phyloP scores from a whole-genome alignment of 495 filamentous ascomycete species.

The Jackrogersella minutella region DNA sequence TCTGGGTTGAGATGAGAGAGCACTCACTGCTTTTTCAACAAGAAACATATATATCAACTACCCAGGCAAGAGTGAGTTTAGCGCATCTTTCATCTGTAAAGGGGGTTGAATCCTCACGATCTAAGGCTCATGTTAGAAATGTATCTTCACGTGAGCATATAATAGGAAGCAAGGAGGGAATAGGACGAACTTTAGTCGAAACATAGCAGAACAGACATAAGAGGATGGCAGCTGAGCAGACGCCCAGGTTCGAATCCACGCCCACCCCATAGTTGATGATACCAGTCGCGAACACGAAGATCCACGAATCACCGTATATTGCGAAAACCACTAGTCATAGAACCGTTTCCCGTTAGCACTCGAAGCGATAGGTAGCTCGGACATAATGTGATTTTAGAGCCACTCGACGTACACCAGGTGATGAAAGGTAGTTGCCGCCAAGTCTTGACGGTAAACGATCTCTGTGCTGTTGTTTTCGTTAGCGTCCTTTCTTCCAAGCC shows the following conservation, averaged over 20 bases:
- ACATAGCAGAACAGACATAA: constrained; percentile 61
- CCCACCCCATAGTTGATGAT: constrained; percentile 60
- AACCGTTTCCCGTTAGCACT: not conserved
- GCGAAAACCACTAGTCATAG: constrained; percentile 53
- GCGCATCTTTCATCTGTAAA: not conserved
- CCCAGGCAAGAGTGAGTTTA: constrained; percentile 15
- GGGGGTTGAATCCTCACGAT: constrained; percentile 44
- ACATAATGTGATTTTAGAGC: not conserved
- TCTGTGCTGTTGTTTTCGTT: constrained; percentile 44
- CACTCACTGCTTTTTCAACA: constrained; percentile 61
- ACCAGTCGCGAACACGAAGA: constrained; percentile 59
- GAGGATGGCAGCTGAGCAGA: constrained; percentile 60
- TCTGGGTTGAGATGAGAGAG: not conserved
- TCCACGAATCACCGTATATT: constrained; percentile 60
- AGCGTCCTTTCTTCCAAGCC: not conserved
- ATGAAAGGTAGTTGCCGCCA: constrained; percentile 58
- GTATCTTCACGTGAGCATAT: not conserved
- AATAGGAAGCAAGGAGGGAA: not conserved
- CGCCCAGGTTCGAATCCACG: constrained; percentile 48
- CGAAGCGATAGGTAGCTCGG: not conserved
- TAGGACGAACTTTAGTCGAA: constrained; percentile 57
- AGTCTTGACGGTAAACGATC: constrained; percentile 46
- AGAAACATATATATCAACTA: constrained; percentile 63
- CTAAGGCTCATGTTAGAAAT: constrained; percentile 31
- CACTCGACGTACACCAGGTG: constrained; percentile 53